Evolutionary conservation across 371 early-diverging fungal species (phyloP).

Genomic region (Circinella umbellata): DNA sequence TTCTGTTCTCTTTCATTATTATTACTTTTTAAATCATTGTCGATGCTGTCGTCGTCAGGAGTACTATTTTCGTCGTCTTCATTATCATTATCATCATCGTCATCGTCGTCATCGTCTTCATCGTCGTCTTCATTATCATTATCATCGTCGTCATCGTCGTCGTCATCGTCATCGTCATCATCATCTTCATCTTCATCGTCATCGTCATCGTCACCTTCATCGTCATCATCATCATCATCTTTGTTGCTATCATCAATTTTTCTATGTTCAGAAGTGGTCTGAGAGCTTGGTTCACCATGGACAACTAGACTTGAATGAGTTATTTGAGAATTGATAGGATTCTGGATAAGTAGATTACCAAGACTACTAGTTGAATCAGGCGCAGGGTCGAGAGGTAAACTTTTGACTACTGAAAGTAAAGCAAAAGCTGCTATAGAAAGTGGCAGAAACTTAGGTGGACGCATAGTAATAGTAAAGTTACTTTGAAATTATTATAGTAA

Average conservation of each 20-base stretch:
- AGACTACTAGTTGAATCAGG: neutral
- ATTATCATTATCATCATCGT: neutral
- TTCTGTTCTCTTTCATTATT: too few relatives aligned
- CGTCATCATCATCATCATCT: slow-evolving; percentile 5
- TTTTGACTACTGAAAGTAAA: slow-evolving; percentile 8
- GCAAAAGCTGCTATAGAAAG: slow-evolving; percentile 12
- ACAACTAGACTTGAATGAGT: neutral
- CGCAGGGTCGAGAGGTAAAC: neutral
- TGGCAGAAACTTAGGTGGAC: slow-evolving; percentile 4
- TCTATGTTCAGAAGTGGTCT: neutral
- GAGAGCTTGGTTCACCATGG: neutral
- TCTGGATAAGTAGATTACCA: neutral
- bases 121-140: neutral
- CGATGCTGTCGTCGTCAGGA: neutral
- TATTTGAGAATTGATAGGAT: neutral
- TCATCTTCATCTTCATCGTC: slow-evolving; percentile 6
- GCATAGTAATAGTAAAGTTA: neutral
- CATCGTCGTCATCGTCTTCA: neutral
- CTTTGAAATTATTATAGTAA: neutral
- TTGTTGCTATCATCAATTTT: neutral
- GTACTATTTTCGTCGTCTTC: neutral
- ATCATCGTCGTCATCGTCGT: neutral
- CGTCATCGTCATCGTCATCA: neutral
- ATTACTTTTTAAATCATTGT: neutral
- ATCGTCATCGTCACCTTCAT: neutral